Evolutionary conservation across 345 rosid genomes (phyloP), one percentile per base, ranked within the genome.

Genomic region (Hibiscus trionum): DNA sequence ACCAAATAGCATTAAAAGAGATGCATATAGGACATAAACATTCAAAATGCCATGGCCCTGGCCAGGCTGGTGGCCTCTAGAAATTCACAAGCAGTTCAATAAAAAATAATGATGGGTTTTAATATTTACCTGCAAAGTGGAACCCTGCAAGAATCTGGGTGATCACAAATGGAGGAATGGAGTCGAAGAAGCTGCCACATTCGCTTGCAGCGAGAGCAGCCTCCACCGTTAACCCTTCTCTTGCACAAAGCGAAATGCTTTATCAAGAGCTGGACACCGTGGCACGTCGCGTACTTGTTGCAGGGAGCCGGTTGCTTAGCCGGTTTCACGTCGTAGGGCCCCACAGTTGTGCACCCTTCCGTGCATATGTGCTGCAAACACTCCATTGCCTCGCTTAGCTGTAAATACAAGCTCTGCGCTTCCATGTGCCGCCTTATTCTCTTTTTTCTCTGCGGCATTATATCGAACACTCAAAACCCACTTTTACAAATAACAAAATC

Each of bases 111-210:
- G 11, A 8, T 19, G 26, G 8, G 6, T 0, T 3, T 3, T 8
- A 15, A 16, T 75, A 26, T 33, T 77, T 83, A 93, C 98, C 97
- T 86, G 93, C 97, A 93, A 74, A 94, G 97, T 5, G 97, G 98
- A 56, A 94, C 90, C 24, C 78, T 76, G 84, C 98, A 94, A 65
- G 84, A 77, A 37, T 84, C 86, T 0, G 77, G 60, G 16, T 82
- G 88, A 69, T 90, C 90, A 24, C 98, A 94, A 3, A 88, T 76
- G 0, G 83, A 85, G 11, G 96, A 81, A 74, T 94, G 98, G 49
- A 94, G 97, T 79, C 88, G 83, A 14, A 94, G 85, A 31, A 94
- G 91, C 82, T 87, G 97, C 93, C 93, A 81, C 97, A 94, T 82
- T 75, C 96, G 70, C 78, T 86, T 90, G 76, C 98, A 91, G 14